Base-by-base conservation (phyloP, 495 filamentous ascomycete species). In the Parathielavia appendiculata region DNA sequence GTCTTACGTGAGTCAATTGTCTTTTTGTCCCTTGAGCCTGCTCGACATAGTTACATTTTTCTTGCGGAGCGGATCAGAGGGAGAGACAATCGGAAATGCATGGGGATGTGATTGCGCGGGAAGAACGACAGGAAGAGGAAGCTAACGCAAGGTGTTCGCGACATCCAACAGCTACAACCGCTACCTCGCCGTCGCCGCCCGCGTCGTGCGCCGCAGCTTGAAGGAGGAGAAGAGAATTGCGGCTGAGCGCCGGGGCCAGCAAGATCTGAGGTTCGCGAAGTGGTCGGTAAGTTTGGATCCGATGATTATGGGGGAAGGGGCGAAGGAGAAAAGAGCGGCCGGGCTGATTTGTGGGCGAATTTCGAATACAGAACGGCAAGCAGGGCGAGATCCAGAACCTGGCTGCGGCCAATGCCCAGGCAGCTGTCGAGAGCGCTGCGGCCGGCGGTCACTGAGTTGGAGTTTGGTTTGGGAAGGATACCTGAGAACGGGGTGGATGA, bases 201-300 rank as follows among this genome's bases (percentile, higher is more conserved):
- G 86, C 73, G 86, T 84, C 69, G 85, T 90, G 69, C 87, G 93
- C 80, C 86, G 91, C 63, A 93, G 88, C 73, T 83, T 99, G 71
- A 96, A 97, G 82, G 95, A 99, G 66, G 87, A 89, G 41, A 86
- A 87, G 77, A 82, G 93, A 73, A 72, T 96, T 54, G 73, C 75
- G 62, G 91, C 93, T 45, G 93, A 97, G 84, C 86, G 89, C 67
- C 85, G 95, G 74, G 91, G 90, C 59, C 83, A 88, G 74, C 87
- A 86, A 81, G 92, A 97, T 40, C 76, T 99, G 58, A 86, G 86
- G 77, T 96, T 96, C 68, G 85, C 92, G 56, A 96, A 95, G 82
- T 99, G 93, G 93, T 81, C 89, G 83, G 93, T 99, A 71, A 83
- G 89, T 85, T 32, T 17, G 44, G 20, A 34, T 26, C 39, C 6